Conservation (phyloP, 352 stramenopile species). For the Thalassiosira hispida region DNA sequence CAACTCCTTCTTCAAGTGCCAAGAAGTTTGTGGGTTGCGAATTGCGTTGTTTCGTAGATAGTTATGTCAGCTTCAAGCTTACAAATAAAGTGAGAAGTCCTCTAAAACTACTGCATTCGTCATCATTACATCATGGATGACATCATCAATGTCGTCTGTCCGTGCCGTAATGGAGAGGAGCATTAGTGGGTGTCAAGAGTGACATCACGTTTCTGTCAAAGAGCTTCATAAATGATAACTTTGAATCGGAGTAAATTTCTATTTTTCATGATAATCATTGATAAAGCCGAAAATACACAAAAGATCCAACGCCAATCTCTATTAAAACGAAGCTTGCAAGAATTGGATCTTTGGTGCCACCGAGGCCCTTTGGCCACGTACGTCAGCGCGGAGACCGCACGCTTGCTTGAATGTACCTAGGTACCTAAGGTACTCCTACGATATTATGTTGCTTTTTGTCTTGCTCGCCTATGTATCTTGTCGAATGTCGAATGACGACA, state of each 20-base stretch:
- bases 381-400: not conserved
- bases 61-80: no score
- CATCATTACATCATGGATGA: slow-evolving; percentile 6
- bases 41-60: no score
- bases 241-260: not conserved
- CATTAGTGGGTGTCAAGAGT: not conserved
- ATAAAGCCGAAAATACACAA: not conserved
- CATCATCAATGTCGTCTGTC: not conserved
- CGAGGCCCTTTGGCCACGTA: no score
- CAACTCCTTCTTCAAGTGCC: no score
- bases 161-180: not conserved
- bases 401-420: no score
- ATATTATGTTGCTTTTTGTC: no score
- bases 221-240: not conserved
- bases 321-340: not conserved
- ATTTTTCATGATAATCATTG: not conserved
- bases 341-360: not conserved
- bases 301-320: not conserved
- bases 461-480: no score
- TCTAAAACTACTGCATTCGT: no score
- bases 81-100: no score
- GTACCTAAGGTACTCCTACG: no score
- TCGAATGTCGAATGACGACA: not conserved
- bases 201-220: not conserved
- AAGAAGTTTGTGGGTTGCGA: no score